Conservation (phyloP, 2,329 filamentous ascomycete genomes). For the Plectosphaerella cucumerina region DNA sequence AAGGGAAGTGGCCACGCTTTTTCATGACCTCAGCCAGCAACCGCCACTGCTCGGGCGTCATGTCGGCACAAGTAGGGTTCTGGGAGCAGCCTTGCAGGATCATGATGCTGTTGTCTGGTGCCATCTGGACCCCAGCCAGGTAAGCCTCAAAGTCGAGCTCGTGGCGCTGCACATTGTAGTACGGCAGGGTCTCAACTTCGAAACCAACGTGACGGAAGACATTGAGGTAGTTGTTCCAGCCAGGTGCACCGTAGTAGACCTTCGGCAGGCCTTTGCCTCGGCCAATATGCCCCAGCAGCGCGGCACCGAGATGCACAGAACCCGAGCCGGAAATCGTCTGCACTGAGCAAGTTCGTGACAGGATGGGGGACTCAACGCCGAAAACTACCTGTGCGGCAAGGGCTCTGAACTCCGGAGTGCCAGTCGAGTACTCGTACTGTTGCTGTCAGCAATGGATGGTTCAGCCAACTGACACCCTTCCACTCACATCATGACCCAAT, state of each 20-base stretch:
- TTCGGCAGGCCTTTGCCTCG: slow-evolving; percentile 11
- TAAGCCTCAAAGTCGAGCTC: slow-evolving; percentile 17
- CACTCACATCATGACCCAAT: slow-evolving; percentile 3
- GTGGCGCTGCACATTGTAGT: slow-evolving; percentile 17
- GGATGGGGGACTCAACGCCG: neutral
- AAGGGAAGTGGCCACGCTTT: slow-evolving; percentile 18
- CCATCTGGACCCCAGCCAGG: slow-evolving; percentile 16
- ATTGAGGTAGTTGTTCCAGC: slow-evolving; percentile 24
- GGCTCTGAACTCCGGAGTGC: neutral
- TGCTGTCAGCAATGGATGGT: neutral
- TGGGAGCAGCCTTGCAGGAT: slow-evolving; percentile 26
- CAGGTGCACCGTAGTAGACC: slow-evolving; percentile 23
- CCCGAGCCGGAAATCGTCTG: slow-evolving; percentile 25
- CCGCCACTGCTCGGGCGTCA: slow-evolving; percentile 21
- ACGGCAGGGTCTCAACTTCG: slow-evolving; percentile 15
- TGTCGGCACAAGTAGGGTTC: slow-evolving; percentile 27
- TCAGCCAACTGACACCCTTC: too few species aligned
- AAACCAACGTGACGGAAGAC: slow-evolving; percentile 19
- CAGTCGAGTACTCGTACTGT: neutral
- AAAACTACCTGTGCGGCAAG: neutral
- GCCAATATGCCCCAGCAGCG: slow-evolving; percentile 2
- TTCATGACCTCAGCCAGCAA: slow-evolving; percentile 21
- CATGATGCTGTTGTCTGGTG: neutral
- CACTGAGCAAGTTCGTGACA: slow-evolving; percentile 1
- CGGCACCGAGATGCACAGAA: slow-evolving; percentile 9